These are phyloP conservation scores for Saussurea involucrata DNA, from an alignment of 129 eudicot species.

Conservation along the genomic window DNA sequence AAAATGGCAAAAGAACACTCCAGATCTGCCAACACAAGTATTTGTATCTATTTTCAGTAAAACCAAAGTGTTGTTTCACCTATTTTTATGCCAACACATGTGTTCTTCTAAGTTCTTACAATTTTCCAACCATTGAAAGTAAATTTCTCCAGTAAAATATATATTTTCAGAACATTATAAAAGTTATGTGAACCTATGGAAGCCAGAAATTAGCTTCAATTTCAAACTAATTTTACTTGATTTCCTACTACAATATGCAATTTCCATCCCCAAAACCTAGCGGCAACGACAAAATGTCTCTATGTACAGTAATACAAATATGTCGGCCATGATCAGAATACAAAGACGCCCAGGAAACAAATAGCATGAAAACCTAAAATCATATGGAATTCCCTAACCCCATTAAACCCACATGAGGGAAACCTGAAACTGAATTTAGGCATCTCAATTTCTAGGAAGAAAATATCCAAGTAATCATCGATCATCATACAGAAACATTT, in stretches of 20 bases:
- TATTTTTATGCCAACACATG: no score
- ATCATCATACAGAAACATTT: constrained; percentile 2
- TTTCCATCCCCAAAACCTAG: neutral
- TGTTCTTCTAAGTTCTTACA: no score
- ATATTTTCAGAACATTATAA: neutral
- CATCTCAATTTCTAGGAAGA: neutral
- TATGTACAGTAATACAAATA: neutral
- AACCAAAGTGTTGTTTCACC: no score
- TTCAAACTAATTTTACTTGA: neutral
- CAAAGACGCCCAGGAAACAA: neutral
- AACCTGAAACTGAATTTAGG: neutral
- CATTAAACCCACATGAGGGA: constrained; percentile 1
- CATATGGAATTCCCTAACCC: neutral
- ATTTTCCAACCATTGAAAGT: neutral
- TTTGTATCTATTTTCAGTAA: no score
- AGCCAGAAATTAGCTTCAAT: no score
- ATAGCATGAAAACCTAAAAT: neutral
- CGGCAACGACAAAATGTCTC: neutral
- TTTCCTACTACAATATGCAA: neutral
- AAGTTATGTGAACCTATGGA: no score
- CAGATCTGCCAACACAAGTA: no score
- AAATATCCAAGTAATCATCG: neutral
- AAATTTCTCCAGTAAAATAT: neutral
- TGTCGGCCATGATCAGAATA: neutral
- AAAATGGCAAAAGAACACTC: no score